phyloP scores from a whole-genome alignment of 2,329 filamentous ascomycete species.

The Periconia digitata region DNA sequence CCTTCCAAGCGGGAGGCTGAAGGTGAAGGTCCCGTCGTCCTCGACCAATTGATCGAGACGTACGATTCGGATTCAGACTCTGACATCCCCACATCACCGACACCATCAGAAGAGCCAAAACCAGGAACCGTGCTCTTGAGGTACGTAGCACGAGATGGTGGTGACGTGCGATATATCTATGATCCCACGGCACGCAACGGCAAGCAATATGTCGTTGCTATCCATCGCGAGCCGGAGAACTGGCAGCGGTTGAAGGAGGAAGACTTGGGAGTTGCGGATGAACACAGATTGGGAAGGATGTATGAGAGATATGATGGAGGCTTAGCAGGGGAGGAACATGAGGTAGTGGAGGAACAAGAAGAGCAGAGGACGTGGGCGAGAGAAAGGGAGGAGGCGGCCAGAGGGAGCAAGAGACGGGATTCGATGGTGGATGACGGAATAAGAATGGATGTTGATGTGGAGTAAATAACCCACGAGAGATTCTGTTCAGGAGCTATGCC shows the following conservation, averaged over 20 bases:
- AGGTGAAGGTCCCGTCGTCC: not conserved
- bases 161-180: slow-evolving; percentile 5
- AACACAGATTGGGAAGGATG: not conserved
- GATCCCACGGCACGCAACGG: slow-evolving; percentile 7
- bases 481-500: not conserved
- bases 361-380: not conserved
- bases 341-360: not conserved
- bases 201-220: slow-evolving; percentile 7
- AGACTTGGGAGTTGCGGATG: slow-evolving; percentile 4
- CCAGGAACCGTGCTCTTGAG: slow-evolving; percentile 1
- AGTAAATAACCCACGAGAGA: not conserved
- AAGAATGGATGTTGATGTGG: not conserved
- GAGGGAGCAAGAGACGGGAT: slow-evolving; percentile 1
- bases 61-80: slow-evolving; percentile 5
- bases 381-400: not conserved
- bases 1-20: slow-evolving; percentile 5
- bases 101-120: slow-evolving; percentile 1
- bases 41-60: slow-evolving; percentile 4
- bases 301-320: not conserved
- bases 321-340: not conserved
- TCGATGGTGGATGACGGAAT: not conserved
- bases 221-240: slow-evolving; percentile 7
- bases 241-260: slow-evolving; percentile 7
- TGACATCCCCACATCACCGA: not conserved
- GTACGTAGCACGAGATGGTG: slow-evolving; percentile 6